Evolutionary conservation across 371 early-diverging fungal genomes (phyloP), one percentile per base, ranked within the genome.

Genomic region (Mycotypha africana): DNA sequence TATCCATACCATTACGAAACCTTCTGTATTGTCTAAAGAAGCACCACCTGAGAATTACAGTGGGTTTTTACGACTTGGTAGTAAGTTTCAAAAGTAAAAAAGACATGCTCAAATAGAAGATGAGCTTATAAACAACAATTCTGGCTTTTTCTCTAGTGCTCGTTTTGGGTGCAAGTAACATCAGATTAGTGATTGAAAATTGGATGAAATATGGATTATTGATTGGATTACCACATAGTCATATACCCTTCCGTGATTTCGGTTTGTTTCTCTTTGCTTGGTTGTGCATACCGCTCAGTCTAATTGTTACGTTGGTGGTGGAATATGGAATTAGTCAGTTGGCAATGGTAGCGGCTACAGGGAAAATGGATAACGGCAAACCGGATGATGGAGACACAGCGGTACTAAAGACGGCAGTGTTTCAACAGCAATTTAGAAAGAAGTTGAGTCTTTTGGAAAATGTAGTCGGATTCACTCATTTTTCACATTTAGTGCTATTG

Each of bases 131-230:
- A n/a, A n/a, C n/a, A n/a, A n/a, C n/a, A n/a, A n/a, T n/a, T n/a
- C n/a, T n/a, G n/a, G n/a, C n/a, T n/a, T n/a, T n/a, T n/a, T n/a
- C n/a, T 26, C 25, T 46, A 82, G 83, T 90, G 82, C 76, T 93
- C 28, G 64, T 92, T 10, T 80, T 93, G 31, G 81, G 86, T 41
- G 93, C 88, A 34, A 85, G 81, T 58, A 89, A 88, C 49, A 62
- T 91, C 37, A 85, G 93, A 8, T 72, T 92, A 33, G 77, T 91
- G 36, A 79, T 93, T 48, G 93, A 93, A 49, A 93, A 93, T 62
- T 89, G 80, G 69, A 56, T 81, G 60, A 93, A 93, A 60, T 93
- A 93, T 58, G 93, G 93, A 20, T 70, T 91, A 16, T 70, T 93
- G 20, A 72, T 93, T 47, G 71, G 73, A 37, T 52, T 82, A 5